These are phyloP conservation scores for Tripterygium wilfordii DNA, from an alignment of 177 flowering plant genomes.

Conservation along the genomic window DNA sequence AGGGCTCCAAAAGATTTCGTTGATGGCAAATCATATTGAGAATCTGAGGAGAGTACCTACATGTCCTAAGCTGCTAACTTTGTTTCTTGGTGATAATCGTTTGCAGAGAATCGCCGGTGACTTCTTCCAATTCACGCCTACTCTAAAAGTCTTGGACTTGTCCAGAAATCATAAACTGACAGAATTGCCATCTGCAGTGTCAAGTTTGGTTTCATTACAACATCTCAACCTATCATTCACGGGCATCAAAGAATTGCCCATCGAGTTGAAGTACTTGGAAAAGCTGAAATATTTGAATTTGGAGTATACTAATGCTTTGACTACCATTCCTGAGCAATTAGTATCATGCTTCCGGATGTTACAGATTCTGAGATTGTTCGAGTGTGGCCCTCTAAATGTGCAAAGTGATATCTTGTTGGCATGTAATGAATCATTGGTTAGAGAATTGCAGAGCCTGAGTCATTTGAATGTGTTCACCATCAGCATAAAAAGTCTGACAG, in stretches of 20 bases:
- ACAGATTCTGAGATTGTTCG: constrained; percentile 3
- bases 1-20: neutral
- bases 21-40: constrained; percentile 4
- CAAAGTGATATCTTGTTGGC: neutral
- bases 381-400: neutral
- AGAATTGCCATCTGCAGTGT: constrained; percentile 9
- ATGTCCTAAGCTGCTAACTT: constrained; percentile 6
- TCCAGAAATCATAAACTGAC: neutral
- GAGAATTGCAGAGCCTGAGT: constrained; percentile 10
- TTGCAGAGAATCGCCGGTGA: neutral
- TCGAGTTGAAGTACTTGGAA: neutral
- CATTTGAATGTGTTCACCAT: constrained; percentile 2
- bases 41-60: neutral
- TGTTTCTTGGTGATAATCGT: constrained; percentile 1
- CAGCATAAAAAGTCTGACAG: neutral
- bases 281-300: constrained; percentile 8
- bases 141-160: constrained; percentile 15
- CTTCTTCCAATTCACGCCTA: constrained; percentile 12
- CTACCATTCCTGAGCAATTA: neutral
- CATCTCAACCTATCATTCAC: constrained; percentile 10
- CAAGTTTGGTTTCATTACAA: constrained; percentile 1
- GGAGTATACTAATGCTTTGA: neutral
- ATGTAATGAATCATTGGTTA: neutral
- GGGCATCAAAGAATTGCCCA: constrained; percentile 6
- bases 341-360: constrained; percentile 4